Conservation (phyloP, 805 yeast genomes). For the Blastobotrys peoriensis region DNA sequence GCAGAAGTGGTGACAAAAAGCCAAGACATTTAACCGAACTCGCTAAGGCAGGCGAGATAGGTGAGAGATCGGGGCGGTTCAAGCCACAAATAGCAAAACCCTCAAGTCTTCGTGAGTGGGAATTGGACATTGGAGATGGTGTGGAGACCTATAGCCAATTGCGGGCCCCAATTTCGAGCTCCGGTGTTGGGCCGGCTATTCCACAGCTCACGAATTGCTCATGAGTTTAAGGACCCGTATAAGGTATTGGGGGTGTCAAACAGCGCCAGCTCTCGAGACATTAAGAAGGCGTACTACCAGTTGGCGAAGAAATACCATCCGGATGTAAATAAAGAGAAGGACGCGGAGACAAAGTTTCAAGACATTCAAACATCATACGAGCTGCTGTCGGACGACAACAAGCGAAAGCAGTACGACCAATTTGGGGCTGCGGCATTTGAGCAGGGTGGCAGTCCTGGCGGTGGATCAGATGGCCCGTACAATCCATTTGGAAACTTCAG, state of each 20-base stretch:
- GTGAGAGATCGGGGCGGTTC: too few relatives aligned
- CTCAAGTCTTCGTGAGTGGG: too few relatives aligned
- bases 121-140: too few relatives aligned
- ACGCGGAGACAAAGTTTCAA: slow-evolving; percentile 84
- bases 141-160: too few relatives aligned
- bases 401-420: slow-evolving; percentile 85
- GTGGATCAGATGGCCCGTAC: slow-evolving; percentile 46
- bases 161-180: too few relatives aligned
- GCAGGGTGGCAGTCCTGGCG: slow-evolving; percentile 44
- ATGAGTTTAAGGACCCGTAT: slow-evolving; percentile 63
- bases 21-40: too few relatives aligned
- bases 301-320: slow-evolving; percentile 94
- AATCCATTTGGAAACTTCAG: slow-evolving; percentile 29
- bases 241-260: slow-evolving; percentile 70
- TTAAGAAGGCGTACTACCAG: slow-evolving; percentile 90
- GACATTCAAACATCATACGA: slow-evolving; percentile 94
- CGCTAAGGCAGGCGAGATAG: too few relatives aligned
- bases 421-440: slow-evolving; percentile 86
- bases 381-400: slow-evolving; percentile 74
- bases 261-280: slow-evolving; percentile 69
- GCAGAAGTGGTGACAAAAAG: too few relatives aligned
- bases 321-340: slow-evolving; percentile 87
- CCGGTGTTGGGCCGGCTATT: too few relatives aligned
- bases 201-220: slow-evolving; percentile 7
- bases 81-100: too few relatives aligned